Evolutionary conservation across 2,329 filamentous ascomycete species (phyloP).

Genomic region (Paecilomyces formosus): DNA sequence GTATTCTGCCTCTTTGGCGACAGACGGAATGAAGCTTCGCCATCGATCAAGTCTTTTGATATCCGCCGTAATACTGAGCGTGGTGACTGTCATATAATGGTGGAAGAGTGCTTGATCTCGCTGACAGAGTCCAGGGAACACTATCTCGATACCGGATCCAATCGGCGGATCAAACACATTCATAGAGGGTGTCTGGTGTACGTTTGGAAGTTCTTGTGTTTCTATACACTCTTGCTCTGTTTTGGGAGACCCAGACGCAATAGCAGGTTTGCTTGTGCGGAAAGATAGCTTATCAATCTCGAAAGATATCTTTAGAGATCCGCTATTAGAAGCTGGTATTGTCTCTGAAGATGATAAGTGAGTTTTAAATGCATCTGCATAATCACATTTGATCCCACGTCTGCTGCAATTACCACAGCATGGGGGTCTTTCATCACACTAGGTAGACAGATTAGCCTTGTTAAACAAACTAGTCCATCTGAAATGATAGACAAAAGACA

Average conservation of each 20-base stretch:
- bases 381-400: slow-evolving; percentile 5
- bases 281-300: neutral
- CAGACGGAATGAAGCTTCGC: slow-evolving; percentile 3
- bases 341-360: neutral
- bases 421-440: slow-evolving; percentile 6
- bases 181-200: neutral
- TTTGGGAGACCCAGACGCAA: neutral
- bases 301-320: neutral
- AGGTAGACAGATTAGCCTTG: slow-evolving; percentile 1
- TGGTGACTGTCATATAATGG: slow-evolving; percentile 4
- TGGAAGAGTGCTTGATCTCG: slow-evolving; percentile 3
- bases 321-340: slow-evolving; percentile 3
- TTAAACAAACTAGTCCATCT: neutral
- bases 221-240: neutral
- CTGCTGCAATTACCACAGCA: slow-evolving; percentile 4
- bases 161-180: neutral
- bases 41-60: neutral
- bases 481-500: neutral
- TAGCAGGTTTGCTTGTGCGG: neutral
- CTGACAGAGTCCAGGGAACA: neutral
- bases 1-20: slow-evolving; percentile 1
- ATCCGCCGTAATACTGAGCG: slow-evolving; percentile 1
- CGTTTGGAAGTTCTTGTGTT: neutral
- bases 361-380: slow-evolving; percentile 3
- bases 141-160: neutral